Evolutionary conservation across 768 basidiomycete genomes (phyloP).

Genomic region (Mycena galericulata): DNA sequence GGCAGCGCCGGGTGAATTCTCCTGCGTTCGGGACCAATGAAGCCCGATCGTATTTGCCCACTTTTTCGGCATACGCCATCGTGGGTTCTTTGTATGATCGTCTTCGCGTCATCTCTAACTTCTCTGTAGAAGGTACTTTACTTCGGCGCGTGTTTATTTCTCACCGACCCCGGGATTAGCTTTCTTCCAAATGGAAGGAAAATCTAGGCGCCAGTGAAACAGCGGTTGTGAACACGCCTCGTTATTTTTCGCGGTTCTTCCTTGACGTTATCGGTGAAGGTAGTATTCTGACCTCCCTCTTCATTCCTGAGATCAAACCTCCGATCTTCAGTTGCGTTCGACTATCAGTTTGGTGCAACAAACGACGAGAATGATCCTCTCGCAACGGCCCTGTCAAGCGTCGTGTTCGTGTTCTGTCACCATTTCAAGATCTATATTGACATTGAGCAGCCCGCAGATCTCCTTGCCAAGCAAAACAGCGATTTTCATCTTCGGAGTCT

Average conservation of each 20-base stretch:
- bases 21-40: conserved; percentile 68
- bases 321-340: neutral
- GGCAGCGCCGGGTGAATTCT: conserved; percentile 66
- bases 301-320: too few relatives aligned
- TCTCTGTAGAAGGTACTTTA: neutral
- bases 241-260: conserved; percentile 62
- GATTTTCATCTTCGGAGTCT: conserved; percentile 15
- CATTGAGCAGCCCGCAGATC: neutral
- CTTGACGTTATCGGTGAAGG: conserved; percentile 67
- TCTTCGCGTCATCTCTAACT: conserved; percentile 32
- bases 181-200: conserved; percentile 65
- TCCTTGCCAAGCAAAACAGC: neutral
- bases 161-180: conserved; percentile 43
- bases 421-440: neutral
- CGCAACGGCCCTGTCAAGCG: conserved; percentile 4
- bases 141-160: neutral
- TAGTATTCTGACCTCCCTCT: conserved; percentile 31
- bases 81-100: conserved; percentile 46
- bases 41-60: conserved; percentile 60
- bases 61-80: conserved; percentile 61
- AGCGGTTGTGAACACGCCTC: conserved; percentile 59
- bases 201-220: conserved; percentile 55
- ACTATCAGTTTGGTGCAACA: conserved; percentile 22
- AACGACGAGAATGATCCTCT: neutral
- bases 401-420: neutral